Evolutionary conservation across 495 filamentous ascomycete genomes (phyloP).

Genomic region (Daldinia caldariorum): DNA sequence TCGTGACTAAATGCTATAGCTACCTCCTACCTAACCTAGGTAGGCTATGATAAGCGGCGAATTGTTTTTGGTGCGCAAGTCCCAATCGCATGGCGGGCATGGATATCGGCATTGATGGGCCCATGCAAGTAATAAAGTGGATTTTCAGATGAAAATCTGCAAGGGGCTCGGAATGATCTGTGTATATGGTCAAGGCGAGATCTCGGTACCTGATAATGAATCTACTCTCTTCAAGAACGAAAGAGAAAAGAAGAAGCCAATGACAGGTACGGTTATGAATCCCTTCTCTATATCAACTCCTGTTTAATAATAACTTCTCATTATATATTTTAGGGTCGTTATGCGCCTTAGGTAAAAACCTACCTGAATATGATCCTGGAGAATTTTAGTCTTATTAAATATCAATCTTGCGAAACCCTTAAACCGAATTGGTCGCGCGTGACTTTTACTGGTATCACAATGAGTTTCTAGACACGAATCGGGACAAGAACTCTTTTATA

Average conservation of each 20-base stretch:
- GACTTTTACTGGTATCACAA: not conserved
- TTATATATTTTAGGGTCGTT: too few species aligned
- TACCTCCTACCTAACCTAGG: too few species aligned
- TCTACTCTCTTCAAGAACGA: too few species aligned
- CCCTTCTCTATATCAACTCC: too few species aligned
- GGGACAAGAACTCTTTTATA: not conserved
- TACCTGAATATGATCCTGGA: too few species aligned
- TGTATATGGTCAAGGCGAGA: not conserved
- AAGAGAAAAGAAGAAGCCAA: too few species aligned
- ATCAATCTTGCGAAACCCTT: not conserved
- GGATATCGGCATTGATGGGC: not conserved
- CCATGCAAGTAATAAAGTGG: constrained; percentile 1
- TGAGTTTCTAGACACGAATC: constrained; percentile 1
- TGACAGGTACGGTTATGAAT: too few species aligned
- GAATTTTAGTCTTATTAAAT: not conserved
- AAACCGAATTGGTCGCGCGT: not conserved
- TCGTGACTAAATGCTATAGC: not conserved
- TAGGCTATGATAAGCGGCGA: not conserved
- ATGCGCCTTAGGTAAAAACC: too few species aligned
- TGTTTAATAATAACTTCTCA: too few species aligned
- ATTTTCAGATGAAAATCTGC: not conserved
- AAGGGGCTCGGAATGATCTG: not conserved
- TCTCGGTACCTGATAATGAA: not conserved
- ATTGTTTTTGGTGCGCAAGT: not conserved
- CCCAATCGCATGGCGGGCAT: not conserved